phyloP scores from a whole-genome alignment of 164 flowering plant genomes.

The Vitis vinifera region ASM3070453v1 NC_081822.1:5511501-5512000 shows the following conservation, averaged over 20 bases:
- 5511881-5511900: conserved; percentile 88
- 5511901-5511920: conserved; percentile 82
- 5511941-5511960: not conserved
- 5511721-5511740: conserved; percentile 89
- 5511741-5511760: conserved; percentile 79
- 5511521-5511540: not conserved
- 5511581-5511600: not conserved
- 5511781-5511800: not conserved
- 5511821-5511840: conserved; percentile 90
- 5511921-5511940: conserved; percentile 45
- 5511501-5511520: not conserved
- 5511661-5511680: conserved; percentile 67
- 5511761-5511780: not conserved
- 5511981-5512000: conserved; percentile 13
- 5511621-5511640: not conserved
- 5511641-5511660: conserved; percentile 36
- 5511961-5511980: not conserved
- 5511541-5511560: not conserved
- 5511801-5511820: conserved; percentile 52
- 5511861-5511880: conserved; percentile 77
- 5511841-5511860: conserved; percentile 81
- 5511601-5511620: not conserved
- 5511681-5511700: conserved; percentile 78
- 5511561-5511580: not conserved
- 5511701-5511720: conserved; percentile 75